Evolutionary conservation across 2,329 filamentous ascomycete species (phyloP), one percentile per base, ranked within the genome.

Genomic region (Sporothrix pseudoabietina): DNA sequence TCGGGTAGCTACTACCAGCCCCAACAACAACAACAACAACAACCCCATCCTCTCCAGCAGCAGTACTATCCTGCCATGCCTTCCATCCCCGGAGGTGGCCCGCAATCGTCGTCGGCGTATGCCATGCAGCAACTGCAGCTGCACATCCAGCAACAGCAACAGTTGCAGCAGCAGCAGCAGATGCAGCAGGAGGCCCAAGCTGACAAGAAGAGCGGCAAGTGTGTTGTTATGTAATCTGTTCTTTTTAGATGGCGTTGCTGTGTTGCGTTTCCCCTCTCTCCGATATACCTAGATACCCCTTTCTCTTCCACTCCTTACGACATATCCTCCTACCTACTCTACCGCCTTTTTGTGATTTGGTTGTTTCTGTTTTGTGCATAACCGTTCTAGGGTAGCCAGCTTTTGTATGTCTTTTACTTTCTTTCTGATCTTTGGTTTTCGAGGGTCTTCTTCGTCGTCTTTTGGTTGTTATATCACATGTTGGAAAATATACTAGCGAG

Each of bases 61-160:
- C 71, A 63, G 35, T 61, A 55, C 44, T 61, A 49, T 19, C 59
- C 47, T 44, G 22, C 52, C 1, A 75, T 75, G 74, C 74, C 74
- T 22, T 73, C 74, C 35, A 71, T 73, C 16, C 69, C 74, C 0
- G 74, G 73, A 5, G 71, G 72, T 47, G 75, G 74, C 4, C 72
- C 74, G 1, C 14, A 41, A 5, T 70, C 73, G 65, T 75, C 75
- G 63, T 75, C 75, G 26, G 75, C 73, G 10, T 74, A 74, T 57
- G 74, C 72, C 47, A 76, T 76, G 75, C 69, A 75, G 55, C 73
- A 75, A 69, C 57, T 76, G 69, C 75, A 76, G 72, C 16, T 57
- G 69, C 73, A 74, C 61, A 74, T 75, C 19, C 55, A 72, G 41
- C 69, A 73, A 69, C 71, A 73, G 59, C 39, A 71, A 41, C 63